A percentile compares a stretch with the other conserved stretches of the same genome.
Evolutionary conservation across 2,329 filamentous ascomycete species (phyloP).

Genomic region (Colletotrichum theobromicola): DNA sequence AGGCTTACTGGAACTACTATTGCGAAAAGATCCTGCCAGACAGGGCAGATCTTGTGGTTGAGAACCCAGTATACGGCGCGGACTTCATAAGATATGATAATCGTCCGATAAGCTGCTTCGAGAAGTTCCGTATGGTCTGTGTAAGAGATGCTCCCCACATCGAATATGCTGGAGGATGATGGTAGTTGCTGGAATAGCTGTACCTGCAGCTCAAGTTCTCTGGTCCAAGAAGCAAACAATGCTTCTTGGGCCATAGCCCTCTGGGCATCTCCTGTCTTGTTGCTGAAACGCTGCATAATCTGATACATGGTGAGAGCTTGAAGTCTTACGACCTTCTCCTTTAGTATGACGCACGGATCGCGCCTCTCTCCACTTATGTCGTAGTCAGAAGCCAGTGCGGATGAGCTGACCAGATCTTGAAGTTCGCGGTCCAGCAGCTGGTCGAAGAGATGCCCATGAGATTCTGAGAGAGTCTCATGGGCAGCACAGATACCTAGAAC

Average conservation of each 20-base stretch:
- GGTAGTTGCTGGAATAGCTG: background rate
- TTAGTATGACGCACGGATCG: background rate
- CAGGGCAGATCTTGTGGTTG: background rate
- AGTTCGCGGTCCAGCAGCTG: background rate
- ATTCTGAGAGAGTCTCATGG: background rate
- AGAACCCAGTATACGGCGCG: constrained; percentile 1
- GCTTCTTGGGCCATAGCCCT: background rate
- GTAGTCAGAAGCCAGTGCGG: background rate
- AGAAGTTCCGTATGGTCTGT: background rate
- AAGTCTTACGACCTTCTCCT: background rate
- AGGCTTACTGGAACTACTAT: background rate
- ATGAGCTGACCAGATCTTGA: background rate
- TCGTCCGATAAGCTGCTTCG: background rate
- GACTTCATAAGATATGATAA: background rate
- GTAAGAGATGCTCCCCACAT: background rate
- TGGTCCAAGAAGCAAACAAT: background rate
- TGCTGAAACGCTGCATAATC: constrained; percentile 1
- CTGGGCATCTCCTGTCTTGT: background rate
- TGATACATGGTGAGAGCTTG: constrained; percentile 2
- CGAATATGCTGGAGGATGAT: no score
- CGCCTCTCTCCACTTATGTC: background rate
- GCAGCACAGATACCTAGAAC: constrained; percentile 1
- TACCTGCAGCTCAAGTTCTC: background rate
- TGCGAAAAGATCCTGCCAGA: background rate
- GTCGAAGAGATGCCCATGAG: background rate